Percentiles rank a stretch among this genome's conserved stretches.
Evolutionary conservation across 2,329 filamentous ascomycete genomes (phyloP).

Genomic region (Fusarium sacchari): DNA sequence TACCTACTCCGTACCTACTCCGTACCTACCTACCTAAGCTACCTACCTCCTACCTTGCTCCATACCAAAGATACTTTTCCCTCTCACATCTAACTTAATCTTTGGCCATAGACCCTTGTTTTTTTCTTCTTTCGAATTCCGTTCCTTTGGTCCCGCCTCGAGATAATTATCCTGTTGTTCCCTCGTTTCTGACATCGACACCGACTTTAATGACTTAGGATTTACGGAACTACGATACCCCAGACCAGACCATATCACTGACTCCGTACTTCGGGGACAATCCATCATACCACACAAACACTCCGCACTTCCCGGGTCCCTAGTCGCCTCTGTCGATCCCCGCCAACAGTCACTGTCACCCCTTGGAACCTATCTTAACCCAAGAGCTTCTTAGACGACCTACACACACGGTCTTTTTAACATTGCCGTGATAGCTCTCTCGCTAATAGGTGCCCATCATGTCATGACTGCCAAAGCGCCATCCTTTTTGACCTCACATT

Average conservation of each 20-base stretch:
- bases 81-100: conserved; percentile 25
- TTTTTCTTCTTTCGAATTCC: conserved; percentile 9
- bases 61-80: background rate
- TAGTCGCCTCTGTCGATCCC: background rate
- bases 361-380: background rate
- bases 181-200: background rate
- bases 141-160: background rate
- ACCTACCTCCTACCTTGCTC: background rate
- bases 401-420: background rate
- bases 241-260: background rate
- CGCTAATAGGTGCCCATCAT: conserved; percentile 29
- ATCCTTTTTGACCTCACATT: background rate
- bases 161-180: background rate
- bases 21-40: no score
- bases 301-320: background rate
- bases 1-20: no score
- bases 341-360: background rate
- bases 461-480: conserved; percentile 30
- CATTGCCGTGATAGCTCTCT: background rate
- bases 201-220: conserved; percentile 6
- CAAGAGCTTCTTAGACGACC: background rate
- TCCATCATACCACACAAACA: background rate
- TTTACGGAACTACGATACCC: conserved; percentile 10
- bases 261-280: background rate
- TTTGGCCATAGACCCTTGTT: background rate